phyloP scores from a whole-genome alignment of 2,329 filamentous ascomycete genomes.

The Sporothrix dimorphospora region DNA sequence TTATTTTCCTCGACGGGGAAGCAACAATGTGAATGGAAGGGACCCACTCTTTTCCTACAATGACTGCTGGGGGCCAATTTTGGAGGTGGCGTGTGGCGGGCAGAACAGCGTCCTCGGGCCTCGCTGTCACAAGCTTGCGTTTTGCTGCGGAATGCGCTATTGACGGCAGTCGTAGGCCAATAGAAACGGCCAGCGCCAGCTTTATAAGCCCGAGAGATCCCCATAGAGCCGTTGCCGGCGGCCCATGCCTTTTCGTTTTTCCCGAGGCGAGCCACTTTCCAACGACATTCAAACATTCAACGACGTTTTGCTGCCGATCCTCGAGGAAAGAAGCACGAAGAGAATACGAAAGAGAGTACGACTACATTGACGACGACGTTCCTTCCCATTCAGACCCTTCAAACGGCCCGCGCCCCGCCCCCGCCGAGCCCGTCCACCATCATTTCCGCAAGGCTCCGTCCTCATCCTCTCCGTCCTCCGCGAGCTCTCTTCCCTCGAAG shows the following conservation, averaged over 20 bases:
- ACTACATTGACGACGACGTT: neutral
- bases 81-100: neutral
- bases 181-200: neutral
- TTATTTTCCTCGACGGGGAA: neutral
- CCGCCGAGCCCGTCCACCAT: neutral
- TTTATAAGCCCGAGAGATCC: neutral
- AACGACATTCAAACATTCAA: conserved; percentile 1
- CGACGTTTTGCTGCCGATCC: neutral
- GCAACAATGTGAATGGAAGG: neutral
- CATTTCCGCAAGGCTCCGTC: neutral
- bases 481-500: neutral
- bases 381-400: neutral
- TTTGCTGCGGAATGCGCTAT: conserved; percentile 5
- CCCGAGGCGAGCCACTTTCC: conserved; percentile 3
- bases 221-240: conserved; percentile 8
- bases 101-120: conserved; percentile 5
- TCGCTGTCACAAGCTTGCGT: conserved; percentile 17
- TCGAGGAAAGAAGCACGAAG: neutral
- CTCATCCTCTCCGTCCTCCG: neutral
- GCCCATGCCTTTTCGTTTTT: conserved; percentile 3
- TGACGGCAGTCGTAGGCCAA: no score
- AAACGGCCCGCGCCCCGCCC: conserved; percentile 10
- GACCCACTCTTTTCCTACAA: neutral
- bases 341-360: neutral
- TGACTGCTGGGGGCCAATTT: neutral